These are phyloP conservation scores for Syzygium grande DNA, from an alignment of 345 rosid species.

Conservation along the genomic window DNA sequence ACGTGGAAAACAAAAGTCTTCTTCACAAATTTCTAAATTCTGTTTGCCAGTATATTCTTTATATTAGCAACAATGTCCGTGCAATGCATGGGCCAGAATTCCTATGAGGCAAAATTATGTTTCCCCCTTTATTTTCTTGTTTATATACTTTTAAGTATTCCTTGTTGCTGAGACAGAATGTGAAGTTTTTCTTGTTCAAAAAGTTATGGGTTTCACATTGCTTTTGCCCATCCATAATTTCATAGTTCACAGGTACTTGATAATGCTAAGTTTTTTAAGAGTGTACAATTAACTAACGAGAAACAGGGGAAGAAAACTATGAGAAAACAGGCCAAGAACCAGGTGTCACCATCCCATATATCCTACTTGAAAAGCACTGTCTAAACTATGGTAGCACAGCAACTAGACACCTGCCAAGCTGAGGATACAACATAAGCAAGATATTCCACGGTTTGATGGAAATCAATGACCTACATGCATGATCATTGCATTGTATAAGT, in stretches of 20 bases:
- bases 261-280: not conserved
- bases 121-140: not conserved
- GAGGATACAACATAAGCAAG: not conserved
- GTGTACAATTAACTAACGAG: not conserved
- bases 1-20: not conserved
- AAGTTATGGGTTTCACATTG: not conserved
- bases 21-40: not conserved
- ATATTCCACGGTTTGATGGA: not conserved
- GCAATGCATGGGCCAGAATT: not conserved
- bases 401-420: not conserved
- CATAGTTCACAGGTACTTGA: not conserved
- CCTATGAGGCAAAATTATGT: not conserved
- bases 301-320: not conserved
- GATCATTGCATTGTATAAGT: conserved; percentile 87
- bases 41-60: not conserved
- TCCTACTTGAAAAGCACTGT: not conserved
- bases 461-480: conserved; percentile 63
- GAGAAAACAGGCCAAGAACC: not conserved
- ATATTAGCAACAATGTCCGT: not conserved
- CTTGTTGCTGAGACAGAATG: not conserved
- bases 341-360: not conserved
- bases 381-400: not conserved
- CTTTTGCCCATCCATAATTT: not conserved
- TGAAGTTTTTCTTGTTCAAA: not conserved
- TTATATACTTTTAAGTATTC: not conserved